Conservation (phyloP, 305 asterid species). For the Solanum hybrid region DNA sequence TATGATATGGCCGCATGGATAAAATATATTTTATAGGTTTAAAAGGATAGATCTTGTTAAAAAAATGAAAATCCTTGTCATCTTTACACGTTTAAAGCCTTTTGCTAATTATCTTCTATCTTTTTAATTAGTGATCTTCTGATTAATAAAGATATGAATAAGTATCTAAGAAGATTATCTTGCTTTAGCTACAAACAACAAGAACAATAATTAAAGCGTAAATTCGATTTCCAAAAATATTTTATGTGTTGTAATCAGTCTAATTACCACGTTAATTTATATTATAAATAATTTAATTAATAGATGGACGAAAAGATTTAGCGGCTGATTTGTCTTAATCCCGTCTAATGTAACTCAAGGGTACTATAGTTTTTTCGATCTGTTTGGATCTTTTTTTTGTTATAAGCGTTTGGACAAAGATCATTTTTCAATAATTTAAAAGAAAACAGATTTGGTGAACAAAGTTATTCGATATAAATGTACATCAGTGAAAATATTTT, state of each 20-base stretch:
- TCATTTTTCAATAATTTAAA: neutral
- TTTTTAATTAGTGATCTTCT: neutral
- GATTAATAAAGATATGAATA: neutral
- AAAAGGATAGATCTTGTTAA: neutral
- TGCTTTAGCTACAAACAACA: neutral
- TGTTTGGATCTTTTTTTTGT: neutral
- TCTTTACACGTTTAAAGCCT: neutral
- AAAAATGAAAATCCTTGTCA: neutral
- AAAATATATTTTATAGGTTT: neutral
- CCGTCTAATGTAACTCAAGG: neutral
- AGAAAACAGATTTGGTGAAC: neutral
- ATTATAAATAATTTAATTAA: neutral
- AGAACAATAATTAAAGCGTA: neutral
- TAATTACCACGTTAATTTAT: neutral
- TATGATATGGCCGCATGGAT: neutral
- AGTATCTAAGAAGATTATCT: neutral
- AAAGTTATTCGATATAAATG: neutral
- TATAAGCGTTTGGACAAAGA: neutral
- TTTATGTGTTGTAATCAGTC: neutral
- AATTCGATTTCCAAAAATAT: neutral
- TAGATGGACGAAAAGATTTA: neutral
- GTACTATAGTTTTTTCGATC: neutral
- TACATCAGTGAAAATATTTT: neutral
- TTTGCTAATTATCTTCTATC: neutral
- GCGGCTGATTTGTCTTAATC: neutral